Evolutionary conservation across 495 filamentous ascomycete genomes (phyloP).

Genomic region (Penicillium odoratum): DNA sequence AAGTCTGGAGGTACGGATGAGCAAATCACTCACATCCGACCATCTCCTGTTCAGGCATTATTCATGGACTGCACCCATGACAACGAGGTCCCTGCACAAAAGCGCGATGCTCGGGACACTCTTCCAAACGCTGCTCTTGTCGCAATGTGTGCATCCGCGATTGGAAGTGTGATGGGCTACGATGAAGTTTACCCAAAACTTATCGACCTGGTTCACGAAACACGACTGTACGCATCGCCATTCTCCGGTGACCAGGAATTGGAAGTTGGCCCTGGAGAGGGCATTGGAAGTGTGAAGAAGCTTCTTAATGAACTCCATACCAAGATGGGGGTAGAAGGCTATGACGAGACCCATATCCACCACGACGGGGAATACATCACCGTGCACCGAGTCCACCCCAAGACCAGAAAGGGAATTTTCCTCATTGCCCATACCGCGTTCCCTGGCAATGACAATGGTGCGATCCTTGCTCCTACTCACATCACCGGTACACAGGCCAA

Average conservation of each 20-base stretch:
- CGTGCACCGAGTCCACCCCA: slow-evolving; percentile 90
- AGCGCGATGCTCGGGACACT: slow-evolving; percentile 91
- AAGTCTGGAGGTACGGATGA: slow-evolving; percentile 49
- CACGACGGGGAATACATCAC: slow-evolving; percentile 96
- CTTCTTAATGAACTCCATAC: slow-evolving; percentile 90
- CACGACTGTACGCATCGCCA: slow-evolving; percentile 71
- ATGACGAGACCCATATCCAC: slow-evolving; percentile 93
- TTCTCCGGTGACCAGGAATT: slow-evolving; percentile 61
- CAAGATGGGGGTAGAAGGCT: slow-evolving; percentile 89
- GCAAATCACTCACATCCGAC: slow-evolving; percentile 70
- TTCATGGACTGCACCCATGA: slow-evolving; percentile 99
- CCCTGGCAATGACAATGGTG: slow-evolving; percentile 79
- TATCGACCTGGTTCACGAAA: slow-evolving; percentile 88
- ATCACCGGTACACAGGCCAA: slow-evolving; percentile 74
- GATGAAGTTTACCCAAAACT: slow-evolving; percentile 94
- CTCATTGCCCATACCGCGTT: slow-evolving; percentile 93
- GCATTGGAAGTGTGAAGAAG: slow-evolving; percentile 87
- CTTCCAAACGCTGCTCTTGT: slow-evolving; percentile 95
- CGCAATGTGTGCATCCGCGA: slow-evolving; percentile 90
- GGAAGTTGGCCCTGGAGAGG: slow-evolving; percentile 60
- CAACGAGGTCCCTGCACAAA: slow-evolving; percentile 94
- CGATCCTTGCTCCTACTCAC: slow-evolving; percentile 70
- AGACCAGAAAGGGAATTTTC: slow-evolving; percentile 88
- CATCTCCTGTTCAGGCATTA: slow-evolving; percentile 82
- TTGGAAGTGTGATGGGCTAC: slow-evolving; percentile 97